A percentile compares a stretch with the other conserved stretches of the same genome.
phyloP scores from a whole-genome alignment of 2,329 filamentous ascomycete species.

The Coniella lustricola region DNA sequence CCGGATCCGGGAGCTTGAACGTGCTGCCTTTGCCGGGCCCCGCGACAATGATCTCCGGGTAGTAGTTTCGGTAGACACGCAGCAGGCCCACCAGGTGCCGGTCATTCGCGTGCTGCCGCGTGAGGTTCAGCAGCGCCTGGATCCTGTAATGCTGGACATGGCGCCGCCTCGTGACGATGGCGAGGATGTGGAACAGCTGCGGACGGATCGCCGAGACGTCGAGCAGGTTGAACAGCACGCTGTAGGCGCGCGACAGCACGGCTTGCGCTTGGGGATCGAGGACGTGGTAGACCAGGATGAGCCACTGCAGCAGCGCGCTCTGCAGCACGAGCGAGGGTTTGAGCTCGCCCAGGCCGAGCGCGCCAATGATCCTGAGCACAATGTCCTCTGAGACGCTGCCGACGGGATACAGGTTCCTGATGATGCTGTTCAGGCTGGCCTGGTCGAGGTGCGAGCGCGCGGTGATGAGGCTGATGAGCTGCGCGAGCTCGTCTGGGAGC shows the following conservation, averaged over 20 bases:
- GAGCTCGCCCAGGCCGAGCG: conserved; percentile 68
- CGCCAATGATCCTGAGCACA: conserved; percentile 60
- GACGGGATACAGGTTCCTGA: conserved; percentile 72
- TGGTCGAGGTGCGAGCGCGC: conserved; percentile 67
- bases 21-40: conserved; percentile 56
- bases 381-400: conserved; percentile 52
- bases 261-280: conserved; percentile 48
- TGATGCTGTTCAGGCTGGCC: conserved; percentile 58
- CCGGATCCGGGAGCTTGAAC: conserved; percentile 63
- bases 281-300: conserved; percentile 67
- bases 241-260: conserved; percentile 62
- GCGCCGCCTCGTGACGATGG: conserved; percentile 69
- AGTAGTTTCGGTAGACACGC: conserved; percentile 84
- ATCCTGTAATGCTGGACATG: conserved; percentile 82
- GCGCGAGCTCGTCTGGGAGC: conserved; percentile 49
- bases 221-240: conserved; percentile 71
- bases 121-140: conserved; percentile 57
- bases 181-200: conserved; percentile 68
- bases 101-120: conserved; percentile 61
- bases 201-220: conserved; percentile 45
- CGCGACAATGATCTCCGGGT: conserved; percentile 78
- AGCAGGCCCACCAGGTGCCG: conserved; percentile 67
- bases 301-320: conserved; percentile 66
- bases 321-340: conserved; percentile 70
- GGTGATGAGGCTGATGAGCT: conserved; percentile 61